Conservation (phyloP, 163 green algal genomes). For the Scenedesmus sp. region DNA sequence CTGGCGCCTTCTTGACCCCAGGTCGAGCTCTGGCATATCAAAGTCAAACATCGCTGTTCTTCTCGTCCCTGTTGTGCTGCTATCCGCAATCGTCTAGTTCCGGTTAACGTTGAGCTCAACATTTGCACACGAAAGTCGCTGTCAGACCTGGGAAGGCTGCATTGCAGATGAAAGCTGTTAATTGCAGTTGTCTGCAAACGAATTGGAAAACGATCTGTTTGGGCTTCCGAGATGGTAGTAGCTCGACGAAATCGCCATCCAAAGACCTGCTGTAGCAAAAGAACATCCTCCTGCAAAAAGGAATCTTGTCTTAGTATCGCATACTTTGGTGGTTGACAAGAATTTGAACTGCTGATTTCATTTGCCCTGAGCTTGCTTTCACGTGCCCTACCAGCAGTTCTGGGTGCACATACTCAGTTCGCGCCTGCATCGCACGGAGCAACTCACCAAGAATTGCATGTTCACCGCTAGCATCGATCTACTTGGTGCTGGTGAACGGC, state of each 20-base stretch:
- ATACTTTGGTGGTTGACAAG: background rate
- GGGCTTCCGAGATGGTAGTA: background rate
- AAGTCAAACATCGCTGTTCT: slow-evolving; percentile 40
- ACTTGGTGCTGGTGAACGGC: background rate
- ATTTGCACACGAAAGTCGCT: background rate
- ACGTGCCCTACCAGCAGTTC: background rate
- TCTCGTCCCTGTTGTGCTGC: background rate
- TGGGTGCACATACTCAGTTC: background rate
- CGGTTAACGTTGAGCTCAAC: background rate
- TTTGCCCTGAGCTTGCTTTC: background rate
- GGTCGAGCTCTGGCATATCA: slow-evolving; percentile 4
- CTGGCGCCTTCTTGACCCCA: slow-evolving; percentile 22
- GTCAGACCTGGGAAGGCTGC: background rate
- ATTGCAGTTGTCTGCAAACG: background rate
- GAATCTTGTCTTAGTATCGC: background rate
- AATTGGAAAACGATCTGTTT: background rate
- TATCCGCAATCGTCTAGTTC: slow-evolving; percentile 13
- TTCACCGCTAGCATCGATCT: background rate
- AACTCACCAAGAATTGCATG: background rate
- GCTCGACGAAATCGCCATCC: background rate
- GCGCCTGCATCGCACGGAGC: background rate
- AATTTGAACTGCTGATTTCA: background rate
- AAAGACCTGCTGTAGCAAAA: slow-evolving; percentile 5
- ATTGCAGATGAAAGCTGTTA: background rate
- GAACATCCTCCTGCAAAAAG: background rate